Base-by-base conservation (phyloP, 139 green algal species). In the Chlorella sorokiniana region DNA sequence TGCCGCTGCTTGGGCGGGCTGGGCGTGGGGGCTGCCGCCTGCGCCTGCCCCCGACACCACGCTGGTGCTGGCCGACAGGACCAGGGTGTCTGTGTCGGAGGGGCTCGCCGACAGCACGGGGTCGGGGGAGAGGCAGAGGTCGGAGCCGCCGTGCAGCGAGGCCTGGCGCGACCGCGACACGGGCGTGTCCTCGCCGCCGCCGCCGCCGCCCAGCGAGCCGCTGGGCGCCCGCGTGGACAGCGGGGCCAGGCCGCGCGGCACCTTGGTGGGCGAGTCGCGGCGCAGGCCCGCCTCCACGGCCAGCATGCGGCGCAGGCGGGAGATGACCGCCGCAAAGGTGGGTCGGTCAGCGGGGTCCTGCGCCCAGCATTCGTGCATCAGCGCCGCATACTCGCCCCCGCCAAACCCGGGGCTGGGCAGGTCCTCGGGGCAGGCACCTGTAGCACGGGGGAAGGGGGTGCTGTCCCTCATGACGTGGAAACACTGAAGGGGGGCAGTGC, bases 321-420 rank as follows among this genome's bases (percentile, higher is more conserved):
- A 72, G n/a, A 89, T 82, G 22, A 93, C 65, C 3, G 78, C n/a
- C 3, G 38, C 75, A 54, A 95, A 96, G 62, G 74, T 72, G 35
- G 92, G 92, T 5, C 92, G 85, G 62, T 88, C 80, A 23, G 83
- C 80, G 4, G 91, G 92, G 41, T 95, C 87, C 41, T 89, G 74
- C 10, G 79, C 69, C 79, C 79, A 84, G 79, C 79, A 84, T 54
- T 79, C 69, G 14, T 63, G 40, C 68, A 84, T 84, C 8, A 84
- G 69, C 40, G 33, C 0, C n/a, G 79, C n/a, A 41, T 84, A 84
- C 10, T 79, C 69, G 31, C n/a, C 56, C 7, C 78, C 67, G 40
- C 40, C 40, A 59, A 83, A 83, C 22, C 20, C 23, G n/a, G 33
- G 16, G 1, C 65, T 69, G 52, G 78, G 78, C 65, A 83, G 65